A percentile compares a stretch with the other conserved stretches of the same genome.
These are phyloP conservation scores for Leccinum boreale DNA, from an alignment of 768 basidiomycete genomes.

Conservation along the genomic window DNA sequence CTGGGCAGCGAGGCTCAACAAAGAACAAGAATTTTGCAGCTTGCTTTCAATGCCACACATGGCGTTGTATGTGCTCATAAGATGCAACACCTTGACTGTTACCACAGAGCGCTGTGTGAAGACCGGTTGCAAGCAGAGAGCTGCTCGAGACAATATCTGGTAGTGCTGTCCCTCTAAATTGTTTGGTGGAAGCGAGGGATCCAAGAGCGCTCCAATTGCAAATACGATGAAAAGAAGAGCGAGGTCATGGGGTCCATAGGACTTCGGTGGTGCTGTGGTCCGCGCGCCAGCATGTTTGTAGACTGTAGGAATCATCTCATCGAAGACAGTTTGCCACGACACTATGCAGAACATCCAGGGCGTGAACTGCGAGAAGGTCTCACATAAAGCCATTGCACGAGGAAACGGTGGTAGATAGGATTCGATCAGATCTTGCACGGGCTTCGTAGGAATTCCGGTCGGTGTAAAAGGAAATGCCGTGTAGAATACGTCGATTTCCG, in stretches of 20 bases:
- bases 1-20: constrained; percentile 48
- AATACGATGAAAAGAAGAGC: constrained; percentile 46
- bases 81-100: constrained; percentile 47
- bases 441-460: constrained; percentile 29
- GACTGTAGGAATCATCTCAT: constrained; percentile 44
- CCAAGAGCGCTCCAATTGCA: constrained; percentile 47
- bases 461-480: constrained; percentile 46
- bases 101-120: constrained; percentile 43
- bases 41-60: constrained; percentile 52
- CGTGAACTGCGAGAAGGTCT: constrained; percentile 46
- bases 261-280: background rate
- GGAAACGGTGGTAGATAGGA: constrained; percentile 43
- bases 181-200: constrained; percentile 43
- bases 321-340: constrained; percentile 42
- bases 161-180: constrained; percentile 54
- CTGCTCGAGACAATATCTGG: constrained; percentile 45
- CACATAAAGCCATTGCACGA: constrained; percentile 41
- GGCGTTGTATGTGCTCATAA: constrained; percentile 54
- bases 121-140: constrained; percentile 44
- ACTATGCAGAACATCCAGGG: constrained; percentile 52
- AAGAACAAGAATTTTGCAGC: constrained; percentile 43
- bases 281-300: constrained; percentile 24
- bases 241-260: constrained; percentile 49
- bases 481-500: constrained; percentile 42
- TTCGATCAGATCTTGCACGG: constrained; percentile 42